Base-by-base conservation (phyloP, 2,329 filamentous ascomycete species). In the Colletotrichum shisoi region DNA sequence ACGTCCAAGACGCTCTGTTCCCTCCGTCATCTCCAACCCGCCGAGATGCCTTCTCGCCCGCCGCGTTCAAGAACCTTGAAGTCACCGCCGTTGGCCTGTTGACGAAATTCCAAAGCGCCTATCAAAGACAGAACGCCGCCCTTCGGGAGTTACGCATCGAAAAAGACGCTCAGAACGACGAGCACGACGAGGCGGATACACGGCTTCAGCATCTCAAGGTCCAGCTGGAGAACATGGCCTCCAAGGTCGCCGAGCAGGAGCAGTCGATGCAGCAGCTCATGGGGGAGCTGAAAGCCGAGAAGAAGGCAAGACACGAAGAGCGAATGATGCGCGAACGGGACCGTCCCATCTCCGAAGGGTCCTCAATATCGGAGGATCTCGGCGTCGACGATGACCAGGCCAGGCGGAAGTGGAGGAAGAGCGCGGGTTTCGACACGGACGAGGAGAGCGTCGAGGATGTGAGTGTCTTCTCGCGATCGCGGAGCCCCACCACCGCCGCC, bases 61-160 rank as follows among this genome's bases (percentile, higher is more conserved):
- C 84, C 0, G 83, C 84, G 11, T 89, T 83, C 76, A 87, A 87
- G 73, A 88, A 86, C 72, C 79, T 89, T n/a, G 85, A 86, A 65
- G 76, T 79, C 69, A 87, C 86, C 63, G 87, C 88, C 3, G 78
- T 79, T 4, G 83, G 84, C 4, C 76, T 89, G 4, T 74, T 90
- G 27, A 79, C 77, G 24, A 83, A 80, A 72, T 83, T 89, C 70
- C 88, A 89, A 71, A 77, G 76, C 12, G 87, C 87, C 37, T 89
- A 89, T 74, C 84, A 84, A 54, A 76, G 82, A 61, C 84, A 83
- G 27, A 82, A 84, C 5, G 69, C 79, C 0, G 79, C 82, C n/a
- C 74, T 86, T 1, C 78, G 78, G 12, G 85, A 88, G 48, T 70
- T 86, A 11, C 79, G 79, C 37, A 80, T 81, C 9, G 86, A 89